Evolutionary conservation across 331 rosid genomes (phyloP).

Genomic region (Ulmus americana): DNA sequence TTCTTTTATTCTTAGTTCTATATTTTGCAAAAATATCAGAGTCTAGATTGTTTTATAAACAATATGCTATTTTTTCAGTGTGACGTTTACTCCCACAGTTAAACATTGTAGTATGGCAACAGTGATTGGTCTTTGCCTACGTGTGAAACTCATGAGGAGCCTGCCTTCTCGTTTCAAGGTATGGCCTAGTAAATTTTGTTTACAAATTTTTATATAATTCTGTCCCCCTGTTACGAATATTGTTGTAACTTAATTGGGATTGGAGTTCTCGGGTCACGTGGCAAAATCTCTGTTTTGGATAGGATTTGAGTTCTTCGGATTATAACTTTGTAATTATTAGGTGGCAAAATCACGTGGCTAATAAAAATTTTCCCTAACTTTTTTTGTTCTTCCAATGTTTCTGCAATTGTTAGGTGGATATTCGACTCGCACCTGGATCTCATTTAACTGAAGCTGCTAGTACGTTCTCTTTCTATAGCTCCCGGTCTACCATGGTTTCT

Average conservation of each 20-base stretch:
- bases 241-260: background rate
- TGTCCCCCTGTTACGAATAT: background rate
- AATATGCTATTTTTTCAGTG: constrained; percentile 37
- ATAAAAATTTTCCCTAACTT: no score
- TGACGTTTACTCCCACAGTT: constrained; percentile 88
- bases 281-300: background rate
- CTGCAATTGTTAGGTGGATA: constrained; percentile 57
- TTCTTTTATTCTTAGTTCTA: no score
- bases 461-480: constrained; percentile 20
- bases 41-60: no score
- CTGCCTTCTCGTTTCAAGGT: constrained; percentile 88
- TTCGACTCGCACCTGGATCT: constrained; percentile 91
- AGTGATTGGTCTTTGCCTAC: constrained; percentile 79
- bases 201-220: no score
- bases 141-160: constrained; percentile 83
- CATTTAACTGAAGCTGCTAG: constrained; percentile 93
- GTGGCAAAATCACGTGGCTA: no score
- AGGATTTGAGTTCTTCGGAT: no score
- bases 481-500: no score
- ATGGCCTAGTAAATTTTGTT: background rate
- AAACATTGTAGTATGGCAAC: constrained; percentile 98
- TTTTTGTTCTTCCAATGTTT: background rate
- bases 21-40: no score
- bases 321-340: no score
- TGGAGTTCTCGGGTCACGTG: background rate